phyloP scores from a whole-genome alignment of 768 basidiomycete genomes.

The Leucogyrophana mollusca region DNA sequence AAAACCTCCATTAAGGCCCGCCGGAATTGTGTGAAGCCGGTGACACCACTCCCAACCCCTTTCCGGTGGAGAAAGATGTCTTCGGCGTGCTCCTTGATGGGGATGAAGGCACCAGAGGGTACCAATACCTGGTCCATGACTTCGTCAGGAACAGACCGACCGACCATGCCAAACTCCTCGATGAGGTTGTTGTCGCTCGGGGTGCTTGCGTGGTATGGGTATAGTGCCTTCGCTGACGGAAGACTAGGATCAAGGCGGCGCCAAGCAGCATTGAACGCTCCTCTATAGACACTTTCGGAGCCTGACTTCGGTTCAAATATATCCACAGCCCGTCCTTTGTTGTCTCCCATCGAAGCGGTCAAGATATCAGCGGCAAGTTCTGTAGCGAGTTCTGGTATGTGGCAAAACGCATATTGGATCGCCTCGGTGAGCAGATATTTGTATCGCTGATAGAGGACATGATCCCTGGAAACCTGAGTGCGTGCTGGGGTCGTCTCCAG shows the following conservation, averaged over 20 bases:
- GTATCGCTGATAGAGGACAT: conserved; percentile 11
- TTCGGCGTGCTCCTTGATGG: conserved; percentile 11
- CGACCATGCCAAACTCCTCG: conserved; percentile 15
- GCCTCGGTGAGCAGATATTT: conserved; percentile 10
- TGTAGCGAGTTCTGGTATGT: conserved; percentile 11
- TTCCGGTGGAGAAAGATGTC: conserved; percentile 9
- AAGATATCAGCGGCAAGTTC: conserved; percentile 15
- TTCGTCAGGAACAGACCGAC: conserved; percentile 7
- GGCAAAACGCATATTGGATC: conserved; percentile 9
- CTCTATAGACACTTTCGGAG: neutral
- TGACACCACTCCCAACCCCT: conserved; percentile 10
- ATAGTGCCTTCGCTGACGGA: neutral
- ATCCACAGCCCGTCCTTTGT: neutral
- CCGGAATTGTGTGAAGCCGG: conserved; percentile 10
- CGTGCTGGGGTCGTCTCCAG: conserved; percentile 10
- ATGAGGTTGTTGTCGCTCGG: conserved; percentile 9
- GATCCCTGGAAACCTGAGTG: conserved; percentile 2
- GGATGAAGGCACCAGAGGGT: conserved; percentile 12
- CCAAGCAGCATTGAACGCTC: conserved; percentile 1
- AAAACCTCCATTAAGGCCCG: conserved; percentile 7
- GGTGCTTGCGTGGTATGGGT: conserved; percentile 6
- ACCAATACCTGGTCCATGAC: conserved; percentile 11
- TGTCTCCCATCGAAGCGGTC: neutral
- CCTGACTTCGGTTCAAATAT: neutral
- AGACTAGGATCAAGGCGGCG: neutral